Evolutionary conservation across 2,329 filamentous ascomycete genomes (phyloP).

Genomic region (Monascus ruber): DNA sequence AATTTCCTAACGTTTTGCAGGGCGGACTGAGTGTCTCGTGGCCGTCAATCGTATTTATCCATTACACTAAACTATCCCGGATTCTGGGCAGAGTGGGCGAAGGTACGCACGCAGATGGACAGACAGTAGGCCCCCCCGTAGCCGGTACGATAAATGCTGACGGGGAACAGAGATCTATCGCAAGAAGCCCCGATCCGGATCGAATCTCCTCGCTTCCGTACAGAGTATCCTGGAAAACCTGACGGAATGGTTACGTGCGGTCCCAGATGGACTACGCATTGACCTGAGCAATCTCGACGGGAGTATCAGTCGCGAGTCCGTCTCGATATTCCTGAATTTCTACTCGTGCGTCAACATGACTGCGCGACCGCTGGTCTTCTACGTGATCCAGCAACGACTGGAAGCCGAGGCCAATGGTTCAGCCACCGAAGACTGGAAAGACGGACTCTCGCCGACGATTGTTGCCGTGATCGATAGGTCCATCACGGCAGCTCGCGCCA

Average conservation of each 20-base stretch:
- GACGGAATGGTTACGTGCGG: constrained; percentile 38
- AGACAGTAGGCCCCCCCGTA: too few relatives aligned
- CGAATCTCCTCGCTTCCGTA: constrained; percentile 39
- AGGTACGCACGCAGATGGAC: constrained; percentile 8
- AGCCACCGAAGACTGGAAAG: constrained; percentile 35
- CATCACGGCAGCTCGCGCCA: constrained; percentile 40
- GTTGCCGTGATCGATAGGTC: constrained; percentile 43
- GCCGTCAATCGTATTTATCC: constrained; percentile 37
- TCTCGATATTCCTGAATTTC: constrained; percentile 44
- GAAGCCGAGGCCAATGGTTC: constrained; percentile 21
- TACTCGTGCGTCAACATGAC: constrained; percentile 51
- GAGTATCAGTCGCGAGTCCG: constrained; percentile 37
- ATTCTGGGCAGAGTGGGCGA: constrained; percentile 41
- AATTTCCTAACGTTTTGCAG: too few relatives aligned
- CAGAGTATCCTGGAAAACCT: constrained; percentile 41
- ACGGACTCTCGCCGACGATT: constrained; percentile 38
- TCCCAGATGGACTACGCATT: constrained; percentile 39
- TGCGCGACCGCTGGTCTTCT: constrained; percentile 42
- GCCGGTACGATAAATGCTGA: not conserved
- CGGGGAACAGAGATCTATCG: constrained; percentile 36
- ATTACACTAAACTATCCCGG: constrained; percentile 43
- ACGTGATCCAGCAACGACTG: constrained; percentile 41
- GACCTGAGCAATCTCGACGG: constrained; percentile 35
- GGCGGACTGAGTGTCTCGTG: constrained; percentile 26
- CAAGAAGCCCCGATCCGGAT: constrained; percentile 36